Percentiles rank a stretch among this genome's conserved stretches.
Evolutionary conservation across 148 eudicot species (phyloP).

Genomic region (Rhododendron williamsianum): DNA sequence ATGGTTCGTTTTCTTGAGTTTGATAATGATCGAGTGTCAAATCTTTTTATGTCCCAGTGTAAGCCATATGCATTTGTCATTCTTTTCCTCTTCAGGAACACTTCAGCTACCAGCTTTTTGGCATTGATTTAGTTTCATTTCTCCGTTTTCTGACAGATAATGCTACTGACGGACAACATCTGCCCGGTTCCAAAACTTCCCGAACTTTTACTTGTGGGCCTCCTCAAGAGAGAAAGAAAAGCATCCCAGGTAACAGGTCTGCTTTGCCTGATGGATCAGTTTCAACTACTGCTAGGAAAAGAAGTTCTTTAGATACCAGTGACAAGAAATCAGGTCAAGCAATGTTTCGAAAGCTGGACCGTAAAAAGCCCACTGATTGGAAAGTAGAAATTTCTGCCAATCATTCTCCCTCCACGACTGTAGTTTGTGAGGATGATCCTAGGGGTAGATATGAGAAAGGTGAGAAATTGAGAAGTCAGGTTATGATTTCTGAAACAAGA

Average conservation of each 20-base stretch:
- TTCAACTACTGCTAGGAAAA: conserved; percentile 45
- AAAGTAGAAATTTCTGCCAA: conserved; percentile 31
- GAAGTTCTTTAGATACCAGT: conserved; percentile 31
- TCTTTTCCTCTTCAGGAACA: neutral
- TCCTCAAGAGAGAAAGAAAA: conserved; percentile 39
- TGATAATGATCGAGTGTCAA: neutral
- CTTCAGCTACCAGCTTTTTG: neutral
- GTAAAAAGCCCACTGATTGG: conserved; percentile 41
- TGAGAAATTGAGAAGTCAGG: conserved; percentile 25
- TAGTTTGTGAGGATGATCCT: conserved; percentile 24
- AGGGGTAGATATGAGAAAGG: conserved; percentile 16
- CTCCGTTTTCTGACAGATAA: conserved; percentile 37
- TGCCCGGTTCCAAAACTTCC: conserved; percentile 36
- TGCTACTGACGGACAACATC: conserved; percentile 50
- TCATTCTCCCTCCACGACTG: conserved; percentile 26
- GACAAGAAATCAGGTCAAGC: conserved; percentile 49
- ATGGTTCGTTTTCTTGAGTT: neutral
- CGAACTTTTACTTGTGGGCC: conserved; percentile 30
- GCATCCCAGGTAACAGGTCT: conserved; percentile 24
- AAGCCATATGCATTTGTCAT: neutral
- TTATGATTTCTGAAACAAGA: conserved; percentile 32
- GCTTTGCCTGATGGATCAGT: conserved; percentile 38
- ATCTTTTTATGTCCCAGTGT: neutral
- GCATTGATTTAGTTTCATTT: neutral
- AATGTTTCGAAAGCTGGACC: conserved; percentile 52